Percentiles rank a stretch among this genome's conserved stretches.
Conservation (phyloP, 352 stramenopile species). For the Phytopythium chamaehyphon region DNA sequence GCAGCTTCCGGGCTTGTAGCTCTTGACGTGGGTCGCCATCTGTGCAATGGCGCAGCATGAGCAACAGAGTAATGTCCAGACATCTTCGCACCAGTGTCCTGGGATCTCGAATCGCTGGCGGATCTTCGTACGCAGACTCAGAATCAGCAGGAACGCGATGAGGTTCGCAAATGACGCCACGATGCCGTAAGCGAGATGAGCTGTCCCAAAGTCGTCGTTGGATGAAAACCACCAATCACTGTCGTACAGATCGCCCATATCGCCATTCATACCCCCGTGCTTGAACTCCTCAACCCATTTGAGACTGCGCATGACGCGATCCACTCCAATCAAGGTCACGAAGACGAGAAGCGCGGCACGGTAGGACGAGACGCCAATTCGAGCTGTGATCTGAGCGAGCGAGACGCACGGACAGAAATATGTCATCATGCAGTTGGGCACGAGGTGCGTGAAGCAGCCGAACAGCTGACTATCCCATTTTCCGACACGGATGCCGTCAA, state of each 20-base stretch:
- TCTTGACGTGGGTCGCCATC: slow-evolving; percentile 37
- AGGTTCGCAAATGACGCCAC: slow-evolving; percentile 19
- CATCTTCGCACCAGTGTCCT: slow-evolving; percentile 18
- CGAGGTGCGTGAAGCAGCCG: slow-evolving; percentile 34
- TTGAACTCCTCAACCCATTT: slow-evolving; percentile 10
- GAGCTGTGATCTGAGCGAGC: slow-evolving; percentile 39
- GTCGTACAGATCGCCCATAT: slow-evolving; percentile 12
- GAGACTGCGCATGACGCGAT: slow-evolving; percentile 17
- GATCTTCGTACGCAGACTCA: slow-evolving; percentile 34
- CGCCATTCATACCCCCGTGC: slow-evolving; percentile 10
- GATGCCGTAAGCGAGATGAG: slow-evolving; percentile 15
- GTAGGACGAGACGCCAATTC: slow-evolving; percentile 32
- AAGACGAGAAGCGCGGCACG: slow-evolving; percentile 17
- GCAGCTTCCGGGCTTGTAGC: slow-evolving; percentile 30
- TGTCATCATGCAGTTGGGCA: slow-evolving; percentile 54
- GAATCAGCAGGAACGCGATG: slow-evolving; percentile 26
- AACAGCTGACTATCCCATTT: slow-evolving; percentile 35
- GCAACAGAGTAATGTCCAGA: slow-evolving; percentile 20
- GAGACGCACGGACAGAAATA: slow-evolving; percentile 41
- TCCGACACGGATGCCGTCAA: slow-evolving; percentile 20
- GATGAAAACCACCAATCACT: slow-evolving; percentile 8
- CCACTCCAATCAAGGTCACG: slow-evolving; percentile 18
- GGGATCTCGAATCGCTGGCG: slow-evolving; percentile 38
- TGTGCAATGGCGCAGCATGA: slow-evolving; percentile 28
- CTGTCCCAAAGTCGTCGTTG: background rate